Conservation (phyloP, 306 rosid genomes). For the Delonix regia region DNA sequence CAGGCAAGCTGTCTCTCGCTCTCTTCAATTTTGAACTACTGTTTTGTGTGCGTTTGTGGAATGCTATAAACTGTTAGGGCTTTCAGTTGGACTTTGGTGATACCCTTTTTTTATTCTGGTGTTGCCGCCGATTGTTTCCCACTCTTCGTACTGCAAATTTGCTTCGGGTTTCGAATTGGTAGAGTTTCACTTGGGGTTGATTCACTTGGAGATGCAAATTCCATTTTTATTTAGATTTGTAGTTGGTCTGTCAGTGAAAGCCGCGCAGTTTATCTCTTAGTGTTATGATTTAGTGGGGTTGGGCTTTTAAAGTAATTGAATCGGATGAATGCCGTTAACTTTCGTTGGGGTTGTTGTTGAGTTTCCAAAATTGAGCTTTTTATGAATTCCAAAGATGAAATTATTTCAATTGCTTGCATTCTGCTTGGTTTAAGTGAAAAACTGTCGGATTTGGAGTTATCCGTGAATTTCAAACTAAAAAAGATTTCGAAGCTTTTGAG, state of each 20-base stretch:
- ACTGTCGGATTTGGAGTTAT: background rate
- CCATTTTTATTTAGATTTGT: background rate
- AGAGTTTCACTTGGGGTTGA: constrained; percentile 4
- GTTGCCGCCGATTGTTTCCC: constrained; percentile 15
- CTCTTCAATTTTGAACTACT: background rate
- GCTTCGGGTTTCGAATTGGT: constrained; percentile 34
- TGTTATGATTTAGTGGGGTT: constrained; percentile 27
- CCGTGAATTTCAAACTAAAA: background rate
- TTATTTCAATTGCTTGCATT: constrained; percentile 21
- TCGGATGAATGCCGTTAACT: background rate
- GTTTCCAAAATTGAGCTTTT: constrained; percentile 20
- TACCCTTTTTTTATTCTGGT: constrained; percentile 13
- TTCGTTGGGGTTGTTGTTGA: background rate
- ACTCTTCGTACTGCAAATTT: constrained; percentile 5
- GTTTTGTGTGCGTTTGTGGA: background rate
- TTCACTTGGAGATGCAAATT: background rate
- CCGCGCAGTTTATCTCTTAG: background rate
- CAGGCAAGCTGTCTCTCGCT: constrained; percentile 40
- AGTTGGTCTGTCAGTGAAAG: background rate
- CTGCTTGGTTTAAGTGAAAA: constrained; percentile 10
- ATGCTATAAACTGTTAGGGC: constrained; percentile 21
- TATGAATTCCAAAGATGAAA: constrained; percentile 11
- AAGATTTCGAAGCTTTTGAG: background rate
- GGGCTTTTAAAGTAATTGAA: constrained; percentile 21
- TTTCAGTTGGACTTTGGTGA: constrained; percentile 20